Percentiles rank a stretch among this genome's conserved stretches.
These are phyloP conservation scores for Claviceps spartinae DNA, from an alignment of 2,329 filamentous ascomycete species.

Conservation along the genomic window DNA sequence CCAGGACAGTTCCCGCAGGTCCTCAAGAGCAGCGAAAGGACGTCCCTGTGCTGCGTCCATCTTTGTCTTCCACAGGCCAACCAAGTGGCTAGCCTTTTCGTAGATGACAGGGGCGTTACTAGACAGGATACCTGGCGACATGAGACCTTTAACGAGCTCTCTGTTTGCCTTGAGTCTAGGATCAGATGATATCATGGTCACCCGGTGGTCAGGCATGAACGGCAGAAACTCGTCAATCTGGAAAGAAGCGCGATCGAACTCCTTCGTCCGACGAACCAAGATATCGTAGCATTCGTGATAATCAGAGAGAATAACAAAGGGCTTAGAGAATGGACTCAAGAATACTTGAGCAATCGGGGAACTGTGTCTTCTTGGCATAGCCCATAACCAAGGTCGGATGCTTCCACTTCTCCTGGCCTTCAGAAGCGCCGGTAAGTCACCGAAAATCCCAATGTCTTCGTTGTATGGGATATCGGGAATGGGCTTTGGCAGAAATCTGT, in stretches of 20 bases:
- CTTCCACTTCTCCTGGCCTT: neutral
- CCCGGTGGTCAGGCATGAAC: slow-evolving; percentile 13
- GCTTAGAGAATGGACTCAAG: neutral
- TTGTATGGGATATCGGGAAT: slow-evolving; percentile 3
- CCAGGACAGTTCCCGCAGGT: slow-evolving; percentile 17
- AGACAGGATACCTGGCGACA: slow-evolving; percentile 17
- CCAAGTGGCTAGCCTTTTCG: slow-evolving; percentile 14
- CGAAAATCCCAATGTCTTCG: neutral
- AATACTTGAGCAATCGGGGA: neutral
- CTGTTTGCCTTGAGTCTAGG: slow-evolving; percentile 16
- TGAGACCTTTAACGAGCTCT: slow-evolving; percentile 16
- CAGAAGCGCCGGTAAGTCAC: neutral
- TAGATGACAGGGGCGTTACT: slow-evolving; percentile 16
- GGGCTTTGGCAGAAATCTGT: neutral
- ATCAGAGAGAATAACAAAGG: neutral
- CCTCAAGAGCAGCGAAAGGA: slow-evolving; percentile 17
- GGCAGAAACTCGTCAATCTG: neutral
- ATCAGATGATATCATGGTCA: slow-evolving; percentile 13
- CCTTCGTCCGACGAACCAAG: neutral
- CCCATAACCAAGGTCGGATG: neutral
- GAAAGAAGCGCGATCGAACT: neutral
- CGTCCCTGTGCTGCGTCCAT: slow-evolving; percentile 10
- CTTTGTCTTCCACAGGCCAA: slow-evolving; percentile 21
- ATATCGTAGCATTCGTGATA: slow-evolving; percentile 1
- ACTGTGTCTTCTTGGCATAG: neutral